Conservation (phyloP, 2,329 filamentous ascomycete species). For the Hymenoscyphus scutula region DNA sequence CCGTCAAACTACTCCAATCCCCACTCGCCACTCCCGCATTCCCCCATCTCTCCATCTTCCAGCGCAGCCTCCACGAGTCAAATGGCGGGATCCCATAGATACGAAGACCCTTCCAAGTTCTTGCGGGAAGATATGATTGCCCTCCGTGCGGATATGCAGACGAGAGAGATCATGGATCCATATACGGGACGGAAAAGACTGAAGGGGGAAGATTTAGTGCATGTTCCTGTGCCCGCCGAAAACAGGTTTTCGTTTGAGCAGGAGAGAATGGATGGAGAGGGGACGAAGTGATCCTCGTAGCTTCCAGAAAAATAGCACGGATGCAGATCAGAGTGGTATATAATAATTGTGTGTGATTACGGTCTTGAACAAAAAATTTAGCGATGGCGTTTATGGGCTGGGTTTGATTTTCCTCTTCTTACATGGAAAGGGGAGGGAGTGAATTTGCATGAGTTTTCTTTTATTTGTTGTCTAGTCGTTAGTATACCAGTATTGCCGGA, state of each 20-base stretch:
- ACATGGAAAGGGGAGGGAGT: not conserved
- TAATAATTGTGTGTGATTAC: not conserved
- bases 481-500: not conserved
- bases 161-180: slow-evolving; percentile 19
- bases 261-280: slow-evolving; percentile 23
- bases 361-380: slow-evolving; percentile 12
- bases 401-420: not conserved
- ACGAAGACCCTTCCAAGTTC: slow-evolving; percentile 20
- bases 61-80: not conserved
- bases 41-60: not conserved
- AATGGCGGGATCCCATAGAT: not conserved
- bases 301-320: not conserved
- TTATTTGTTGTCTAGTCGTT: not conserved
- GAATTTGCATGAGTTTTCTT: not conserved
- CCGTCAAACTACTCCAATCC: not conserved
- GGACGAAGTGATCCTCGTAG: slow-evolving; percentile 8
- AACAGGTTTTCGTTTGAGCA: slow-evolving; percentile 31
- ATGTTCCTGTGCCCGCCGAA: slow-evolving; percentile 29
- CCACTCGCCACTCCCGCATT: not conserved
- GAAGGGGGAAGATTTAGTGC: slow-evolving; percentile 29
- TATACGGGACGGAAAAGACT: slow-evolving; percentile 23
- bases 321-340: not conserved
- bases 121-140: slow-evolving; percentile 19
- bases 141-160: slow-evolving; percentile 17
- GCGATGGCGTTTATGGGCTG: slow-evolving; percentile 15